Evolutionary conservation across 2,329 filamentous ascomycete genomes (phyloP).

Genomic region (Stachybotrys elegans): DNA sequence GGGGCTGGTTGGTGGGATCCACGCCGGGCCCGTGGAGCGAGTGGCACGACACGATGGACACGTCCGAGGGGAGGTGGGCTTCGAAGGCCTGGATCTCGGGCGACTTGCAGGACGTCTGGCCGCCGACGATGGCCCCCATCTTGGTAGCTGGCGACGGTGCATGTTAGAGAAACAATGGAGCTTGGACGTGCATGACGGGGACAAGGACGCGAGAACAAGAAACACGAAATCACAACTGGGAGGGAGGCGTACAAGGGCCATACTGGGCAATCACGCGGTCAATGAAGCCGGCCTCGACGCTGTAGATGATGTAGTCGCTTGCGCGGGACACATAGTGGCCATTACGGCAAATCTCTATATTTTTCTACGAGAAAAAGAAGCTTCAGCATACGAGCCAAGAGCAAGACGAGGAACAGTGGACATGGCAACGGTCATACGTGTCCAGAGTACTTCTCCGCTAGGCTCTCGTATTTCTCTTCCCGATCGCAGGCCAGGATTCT

Average conservation of each 20-base stretch:
- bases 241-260: conserved; percentile 69
- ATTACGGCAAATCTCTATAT: conserved; percentile 85
- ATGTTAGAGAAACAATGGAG: not conserved
- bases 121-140: conserved; percentile 88
- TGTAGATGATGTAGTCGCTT: conserved; percentile 99
- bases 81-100: conserved; percentile 95
- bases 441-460: conserved; percentile 77
- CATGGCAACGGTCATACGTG: conserved; percentile 59
- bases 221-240: conserved; percentile 9
- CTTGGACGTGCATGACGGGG: conserved; percentile 9
- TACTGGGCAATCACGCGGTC: conserved; percentile 81
- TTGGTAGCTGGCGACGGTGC: conserved; percentile 73
- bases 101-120: conserved; percentile 96
- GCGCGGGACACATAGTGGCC: conserved; percentile 92
- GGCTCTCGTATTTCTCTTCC: conserved; percentile 77
- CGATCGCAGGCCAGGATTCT: conserved; percentile 95
- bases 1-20: conserved; percentile 80
- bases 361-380: conserved; percentile 46
- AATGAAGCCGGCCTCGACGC: conserved; percentile 90
- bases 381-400: conserved; percentile 41
- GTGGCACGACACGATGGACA: conserved; percentile 93
- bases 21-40: conserved; percentile 92
- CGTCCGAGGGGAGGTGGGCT: conserved; percentile 76
- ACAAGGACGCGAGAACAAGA: conserved; percentile 6
- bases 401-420: conserved; percentile 21